phyloP scores from a whole-genome alignment of 2,329 filamentous ascomycete genomes.

The Scorias spongiosa region DNA sequence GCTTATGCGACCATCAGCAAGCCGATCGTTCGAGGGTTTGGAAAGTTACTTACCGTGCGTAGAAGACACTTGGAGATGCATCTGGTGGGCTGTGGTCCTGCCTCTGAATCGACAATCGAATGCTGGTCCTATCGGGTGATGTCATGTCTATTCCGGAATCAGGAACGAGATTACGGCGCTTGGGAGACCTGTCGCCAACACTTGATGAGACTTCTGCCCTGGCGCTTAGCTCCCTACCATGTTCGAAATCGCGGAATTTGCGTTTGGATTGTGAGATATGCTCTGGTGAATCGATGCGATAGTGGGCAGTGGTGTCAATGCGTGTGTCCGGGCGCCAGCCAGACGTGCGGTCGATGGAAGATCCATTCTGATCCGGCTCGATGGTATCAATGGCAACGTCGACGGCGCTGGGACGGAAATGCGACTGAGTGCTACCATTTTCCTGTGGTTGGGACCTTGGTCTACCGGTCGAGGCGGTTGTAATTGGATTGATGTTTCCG shows the following conservation, averaged over 20 bases:
- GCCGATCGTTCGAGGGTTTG: not conserved
- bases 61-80: not conserved
- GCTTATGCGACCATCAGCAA: not conserved
- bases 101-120: not conserved
- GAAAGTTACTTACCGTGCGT: not conserved
- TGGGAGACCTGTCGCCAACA: conserved; percentile 6
- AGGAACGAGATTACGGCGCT: conserved; percentile 8
- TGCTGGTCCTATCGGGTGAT: not conserved
- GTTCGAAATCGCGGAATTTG: conserved; percentile 9
- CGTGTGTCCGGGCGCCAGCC: conserved; percentile 11
- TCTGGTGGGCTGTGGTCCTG: not conserved
- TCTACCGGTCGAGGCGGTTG: conserved; percentile 2
- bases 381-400: not conserved
- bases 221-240: conserved; percentile 1
- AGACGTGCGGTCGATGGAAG: not conserved
- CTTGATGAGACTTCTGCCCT: not conserved
- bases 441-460: conserved; percentile 7
- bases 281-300: not conserved
- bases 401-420: not conserved
- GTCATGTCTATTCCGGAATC: conserved; percentile 8
- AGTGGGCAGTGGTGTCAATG: conserved; percentile 1
- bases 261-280: conserved; percentile 7
- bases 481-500: too few relatives aligned
- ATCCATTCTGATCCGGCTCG: not conserved
- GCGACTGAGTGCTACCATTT: not conserved